Evolutionary conservation across 2,329 filamentous ascomycete genomes (phyloP).

Genomic region (Laburnicola sp.): DNA sequence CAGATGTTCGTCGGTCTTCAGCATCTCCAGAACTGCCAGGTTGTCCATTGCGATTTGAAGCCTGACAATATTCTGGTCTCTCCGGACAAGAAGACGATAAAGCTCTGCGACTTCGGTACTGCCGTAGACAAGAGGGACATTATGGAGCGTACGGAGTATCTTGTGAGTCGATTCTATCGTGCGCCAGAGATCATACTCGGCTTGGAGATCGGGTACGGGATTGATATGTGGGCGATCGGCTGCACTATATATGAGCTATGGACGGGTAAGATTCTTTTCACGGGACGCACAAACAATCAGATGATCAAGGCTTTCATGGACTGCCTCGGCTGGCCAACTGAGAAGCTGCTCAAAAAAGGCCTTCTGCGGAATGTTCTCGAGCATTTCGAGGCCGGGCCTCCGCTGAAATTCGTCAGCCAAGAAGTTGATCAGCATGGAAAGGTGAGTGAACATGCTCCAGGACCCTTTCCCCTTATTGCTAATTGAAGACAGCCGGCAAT

Average conservation of each 20-base stretch:
- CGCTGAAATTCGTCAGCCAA: constrained; percentile 78
- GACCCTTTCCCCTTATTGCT: constrained; percentile 7
- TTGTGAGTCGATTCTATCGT: constrained; percentile 96
- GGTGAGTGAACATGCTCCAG: constrained; percentile 20
- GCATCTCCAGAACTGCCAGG: constrained; percentile 86
- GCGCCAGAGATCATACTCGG: constrained; percentile 96
- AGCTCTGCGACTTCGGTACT: constrained; percentile 96
- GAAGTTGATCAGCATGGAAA: constrained; percentile 64
- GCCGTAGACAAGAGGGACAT: constrained; percentile 82
- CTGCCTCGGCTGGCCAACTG: constrained; percentile 86
- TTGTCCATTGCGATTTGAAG: constrained; percentile 95
- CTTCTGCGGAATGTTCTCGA: constrained; percentile 69
- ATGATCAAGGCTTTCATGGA: constrained; percentile 98
- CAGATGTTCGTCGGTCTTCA: constrained; percentile 91
- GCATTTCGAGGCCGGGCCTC: constrained; percentile 57
- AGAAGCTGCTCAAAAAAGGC: constrained; percentile 84
- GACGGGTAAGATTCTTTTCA: constrained; percentile 96
- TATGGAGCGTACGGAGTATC: constrained; percentile 88
- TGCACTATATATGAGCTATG: constrained; percentile 97
- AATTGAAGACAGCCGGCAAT: constrained; percentile 60
- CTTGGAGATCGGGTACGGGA: constrained; percentile 91
- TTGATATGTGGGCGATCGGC: constrained; percentile 97
- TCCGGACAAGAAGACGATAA: constrained; percentile 67
- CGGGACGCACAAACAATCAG: constrained; percentile 93
- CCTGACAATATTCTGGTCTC: constrained; percentile 88